Evolutionary conservation across 768 basidiomycete species (phyloP).

Genomic region (Pisolithus sp.): DNA sequence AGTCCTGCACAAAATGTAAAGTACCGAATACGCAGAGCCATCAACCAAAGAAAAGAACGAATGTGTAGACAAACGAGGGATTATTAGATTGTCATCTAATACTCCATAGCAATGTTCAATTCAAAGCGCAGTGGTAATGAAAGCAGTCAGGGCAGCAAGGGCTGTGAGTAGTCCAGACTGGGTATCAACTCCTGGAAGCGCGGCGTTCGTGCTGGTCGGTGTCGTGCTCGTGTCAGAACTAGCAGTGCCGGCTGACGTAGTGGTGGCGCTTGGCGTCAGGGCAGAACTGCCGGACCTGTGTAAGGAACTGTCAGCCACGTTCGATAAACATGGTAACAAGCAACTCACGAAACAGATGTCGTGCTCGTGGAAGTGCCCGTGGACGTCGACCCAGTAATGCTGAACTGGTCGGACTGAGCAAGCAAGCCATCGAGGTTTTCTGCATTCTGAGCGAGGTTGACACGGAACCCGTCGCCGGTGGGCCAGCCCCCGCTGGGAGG

Average conservation of each 20-base stretch:
- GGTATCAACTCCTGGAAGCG: slow-evolving; percentile 21
- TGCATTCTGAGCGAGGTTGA: slow-evolving; percentile 60
- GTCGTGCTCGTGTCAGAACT: slow-evolving; percentile 21
- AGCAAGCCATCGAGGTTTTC: slow-evolving; percentile 45
- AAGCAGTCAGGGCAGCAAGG: slow-evolving; percentile 30
- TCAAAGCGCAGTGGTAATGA: slow-evolving; percentile 21
- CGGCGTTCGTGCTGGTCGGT: slow-evolving; percentile 27
- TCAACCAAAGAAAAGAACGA: neutral
- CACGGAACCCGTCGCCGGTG: slow-evolving; percentile 51
- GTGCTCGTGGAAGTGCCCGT: slow-evolving; percentile 11
- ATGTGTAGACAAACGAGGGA: slow-evolving; percentile 1
- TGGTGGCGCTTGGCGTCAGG: slow-evolving; percentile 22
- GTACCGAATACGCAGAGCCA: neutral
- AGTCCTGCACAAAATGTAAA: neutral
- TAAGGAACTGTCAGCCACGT: neutral
- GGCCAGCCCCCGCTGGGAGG: slow-evolving; percentile 65
- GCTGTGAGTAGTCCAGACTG: slow-evolving; percentile 30
- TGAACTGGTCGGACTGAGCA: slow-evolving; percentile 67
- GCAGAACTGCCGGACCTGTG: slow-evolving; percentile 7
- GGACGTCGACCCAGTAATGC: slow-evolving; percentile 30
- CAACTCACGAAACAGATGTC: slow-evolving; percentile 15
- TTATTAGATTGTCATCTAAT: neutral
- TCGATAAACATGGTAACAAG: neutral
- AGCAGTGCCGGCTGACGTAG: slow-evolving; percentile 18
- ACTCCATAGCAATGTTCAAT: slow-evolving; percentile 1